Evolutionary conservation across 169 alveolate genomes (phyloP), one percentile per base, ranked within the genome.

Genomic region (Plasmodium sp.): DNA sequence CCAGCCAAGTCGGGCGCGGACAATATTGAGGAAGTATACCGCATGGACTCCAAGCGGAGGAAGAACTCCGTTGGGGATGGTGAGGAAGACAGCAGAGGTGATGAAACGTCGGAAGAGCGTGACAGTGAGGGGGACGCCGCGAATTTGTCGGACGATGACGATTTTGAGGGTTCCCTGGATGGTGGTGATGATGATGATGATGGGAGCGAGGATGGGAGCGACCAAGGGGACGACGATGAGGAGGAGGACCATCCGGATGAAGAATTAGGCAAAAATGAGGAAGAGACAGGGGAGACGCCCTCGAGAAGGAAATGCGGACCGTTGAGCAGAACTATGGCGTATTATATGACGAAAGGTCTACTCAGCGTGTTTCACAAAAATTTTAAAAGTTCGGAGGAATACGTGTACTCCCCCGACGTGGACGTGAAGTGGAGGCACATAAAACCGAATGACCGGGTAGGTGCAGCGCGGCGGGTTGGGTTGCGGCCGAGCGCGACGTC

Each of bases 301-400:
- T 22, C 33, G 12, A 67, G 74, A 80, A 80, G 9, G 56, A 83
- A 77, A 41, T 10, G 41, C 4, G 74, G 41, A 39, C 27, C 48
- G n/a, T 6, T 88, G 22, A 80, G 74, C 54, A 88, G 77, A 39
- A 80, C 81, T 27, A 39, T 88, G 36, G 56, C 71, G 27, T 88
- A 88, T 80, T 54, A 14, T 14, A 88, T 80, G 82, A 88, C 94
- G 54, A 88, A 88, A 80, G 88, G 83, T 62, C 31, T 88, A 88
- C 48, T 88, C 48, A 54, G 90, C 22, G 82, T 18, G 48, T 88
- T 58, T 80, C 81, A 88, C 56, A 39, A 81, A 22, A 88, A 88
- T 80, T 88, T 88, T 80, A 88, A 88, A 80, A 88, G 48, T 14
- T 54, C 94, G 5, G 90, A 88, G 7, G 90, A 88, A 58, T 88